Base-by-base conservation (phyloP, 345 rosid genomes). In the Hibiscus trionum region DNA sequence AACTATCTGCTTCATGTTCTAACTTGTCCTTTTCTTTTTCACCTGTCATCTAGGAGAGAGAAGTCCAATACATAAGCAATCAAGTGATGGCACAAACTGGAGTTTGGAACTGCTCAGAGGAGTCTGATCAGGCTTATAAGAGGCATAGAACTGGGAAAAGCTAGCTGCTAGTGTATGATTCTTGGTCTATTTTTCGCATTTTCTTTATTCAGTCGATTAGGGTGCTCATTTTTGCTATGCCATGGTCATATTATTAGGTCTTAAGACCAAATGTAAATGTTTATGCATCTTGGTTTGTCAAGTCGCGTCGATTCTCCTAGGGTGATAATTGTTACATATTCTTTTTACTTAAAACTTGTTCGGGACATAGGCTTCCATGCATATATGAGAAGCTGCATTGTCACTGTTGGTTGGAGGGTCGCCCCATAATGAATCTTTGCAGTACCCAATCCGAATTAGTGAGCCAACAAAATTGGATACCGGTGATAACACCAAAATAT, bases 111-210 rank as follows among this genome's bases (percentile, higher is more conserved):
- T 64, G 26, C 60, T 57, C 16, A 5, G 86, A 79, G 72, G 84
- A 82, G 66, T 75, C 75, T 47, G 79, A 82, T 74, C 83, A 71
- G 57, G 80, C 73, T 62, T 77, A 59, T 63, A 87, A 87, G 85
- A 86, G 84, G 75, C 84, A 24, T 15, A 75, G 86, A 71, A 81
- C 77, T 70, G 82, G 79, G 64, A 79, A 67, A 61, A 57, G 73
- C 75, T 84, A 21, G 24, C 24, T 21, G 24, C 24, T 21, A 75
- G 76, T 66, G 60, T 61, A n/a, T 67, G 44, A 27, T 69, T 72
- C 66, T 16, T 70, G 50, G 37, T 61, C 72, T 72, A 15, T 68
- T 44, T 72, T 19, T 56, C 37, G 37, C 27, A 29, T 44, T n/a
- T 75, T 57, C 70, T 63, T 55, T 55, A 50, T 47, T 73, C 63